Evolutionary conservation across 768 basidiomycete genomes (phyloP), one percentile per base, ranked within the genome.

Genomic region (Suillus ampliporus): DNA sequence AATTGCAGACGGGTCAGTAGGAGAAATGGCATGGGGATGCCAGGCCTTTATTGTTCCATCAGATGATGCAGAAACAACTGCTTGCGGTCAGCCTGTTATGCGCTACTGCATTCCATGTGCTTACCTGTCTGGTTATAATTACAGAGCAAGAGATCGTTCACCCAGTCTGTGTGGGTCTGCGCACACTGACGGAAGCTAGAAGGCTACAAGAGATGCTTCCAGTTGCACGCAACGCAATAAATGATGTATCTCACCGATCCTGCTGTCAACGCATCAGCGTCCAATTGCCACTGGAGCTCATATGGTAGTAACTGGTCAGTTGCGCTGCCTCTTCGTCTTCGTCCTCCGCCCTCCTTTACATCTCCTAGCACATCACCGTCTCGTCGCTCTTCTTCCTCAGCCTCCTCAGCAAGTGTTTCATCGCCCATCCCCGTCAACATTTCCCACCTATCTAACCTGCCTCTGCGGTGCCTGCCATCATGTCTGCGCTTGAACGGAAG

Each of bases 21-120:
- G 78, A 19, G 80, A 71, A 14, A 79, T 66, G 0, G 86, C 80
- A 72, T 98, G 95, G 0, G 97, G 97, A 58, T 83, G 89, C 97
- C 97, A 99, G 0, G 94, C 88, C 71, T 95, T 92, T 68, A 99
- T 82, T 14, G 95, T 94, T 19, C 96, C 95, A 71, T 99, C 97
- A 3, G 96, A 97, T 0, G 97, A 99, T 0, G 93, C 95, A 61
- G 96, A 94, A 44, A 98, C 84, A 50, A 98, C 92, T 89, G 65
- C 5, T 17, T 17, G 23, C 44, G n/a, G 35, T 71, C 61, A 65
- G 65, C 53, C 51, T 40, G 47, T 50, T 21, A 37, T 4, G 3
- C 10, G 6, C 17, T 38, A 28, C 38, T 17, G 17, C 38, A 56
- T 28, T 28, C 23, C n/a, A 43, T 43, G 43, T 19, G 57, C 87